phyloP scores from a whole-genome alignment of 2,329 filamentous ascomycete genomes.

The Incumbomyces lentus region DNA sequence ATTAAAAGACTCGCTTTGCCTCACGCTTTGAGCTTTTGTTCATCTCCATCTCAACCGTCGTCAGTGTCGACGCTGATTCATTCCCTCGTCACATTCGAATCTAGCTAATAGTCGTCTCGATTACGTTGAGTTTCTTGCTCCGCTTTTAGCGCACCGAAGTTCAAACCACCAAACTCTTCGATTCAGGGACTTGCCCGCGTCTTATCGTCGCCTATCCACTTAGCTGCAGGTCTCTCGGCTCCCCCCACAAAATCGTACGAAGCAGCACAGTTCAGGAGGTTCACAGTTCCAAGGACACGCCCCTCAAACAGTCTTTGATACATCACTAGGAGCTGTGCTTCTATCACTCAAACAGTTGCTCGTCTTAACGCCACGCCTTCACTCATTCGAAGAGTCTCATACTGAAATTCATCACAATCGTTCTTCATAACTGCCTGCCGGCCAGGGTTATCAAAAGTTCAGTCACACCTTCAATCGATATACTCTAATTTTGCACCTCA shows the following conservation, averaged over 20 bases:
- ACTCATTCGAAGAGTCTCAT: background rate
- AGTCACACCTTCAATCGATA: background rate
- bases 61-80: conserved; percentile 8
- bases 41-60: conserved; percentile 4
- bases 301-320: conserved; percentile 4
- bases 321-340: conserved; percentile 6
- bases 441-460: conserved; percentile 8
- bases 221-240: conserved; percentile 6
- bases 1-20: conserved; percentile 6
- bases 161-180: conserved; percentile 1
- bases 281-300: background rate
- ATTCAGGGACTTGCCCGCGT: conserved; percentile 5
- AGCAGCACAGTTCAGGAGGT: conserved; percentile 5
- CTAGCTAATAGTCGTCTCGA: conserved; percentile 6
- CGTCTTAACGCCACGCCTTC: conserved; percentile 3
- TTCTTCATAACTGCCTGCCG: conserved; percentile 3
- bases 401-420: background rate
- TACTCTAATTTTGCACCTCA: conserved; percentile 3
- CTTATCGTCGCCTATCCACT: conserved; percentile 9
- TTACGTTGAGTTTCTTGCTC: background rate
- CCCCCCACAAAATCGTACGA: conserved; percentile 3
- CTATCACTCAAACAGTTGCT: background rate
- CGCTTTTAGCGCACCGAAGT: conserved; percentile 4
- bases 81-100: background rate
- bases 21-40: conserved; percentile 4